Percentiles rank a stretch among this genome's conserved stretches.
phyloP scores from a whole-genome alignment of 2,329 filamentous ascomycete genomes.

The Penicillium sp. region DNA sequence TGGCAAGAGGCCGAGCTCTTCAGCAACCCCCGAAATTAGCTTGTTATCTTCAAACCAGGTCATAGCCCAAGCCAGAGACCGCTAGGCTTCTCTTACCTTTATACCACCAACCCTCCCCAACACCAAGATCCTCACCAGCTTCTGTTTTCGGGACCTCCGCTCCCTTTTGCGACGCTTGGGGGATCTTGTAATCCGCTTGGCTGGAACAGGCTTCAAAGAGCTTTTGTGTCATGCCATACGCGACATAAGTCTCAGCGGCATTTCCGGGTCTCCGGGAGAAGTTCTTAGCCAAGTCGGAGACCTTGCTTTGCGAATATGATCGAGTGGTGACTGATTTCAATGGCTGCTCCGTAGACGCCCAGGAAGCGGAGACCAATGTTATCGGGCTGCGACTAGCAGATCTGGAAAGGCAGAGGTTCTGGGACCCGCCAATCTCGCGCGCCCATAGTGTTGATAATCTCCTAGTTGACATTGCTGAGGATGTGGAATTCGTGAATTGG shows the following conservation, averaged over 20 bases:
- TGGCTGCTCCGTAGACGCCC: slow-evolving; percentile 13
- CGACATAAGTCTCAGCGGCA: slow-evolving; percentile 61
- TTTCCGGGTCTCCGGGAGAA: slow-evolving; percentile 30
- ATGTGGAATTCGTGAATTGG: slow-evolving; percentile 5
- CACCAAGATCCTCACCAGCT: slow-evolving; percentile 73
- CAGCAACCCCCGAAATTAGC: neutral
- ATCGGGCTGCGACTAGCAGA: neutral
- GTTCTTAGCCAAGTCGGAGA: slow-evolving; percentile 24
- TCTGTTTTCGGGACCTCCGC: slow-evolving; percentile 61
- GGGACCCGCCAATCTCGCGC: slow-evolving; percentile 14
- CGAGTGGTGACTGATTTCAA: slow-evolving; percentile 1
- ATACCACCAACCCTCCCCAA: slow-evolving; percentile 71
- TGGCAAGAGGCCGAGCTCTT: slow-evolving; percentile 67
- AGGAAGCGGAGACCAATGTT: neutral
- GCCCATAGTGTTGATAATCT: slow-evolving; percentile 16
- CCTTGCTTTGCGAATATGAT: slow-evolving; percentile 15
- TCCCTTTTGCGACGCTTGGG: slow-evolving; percentile 56
- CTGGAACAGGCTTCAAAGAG: slow-evolving; percentile 66
- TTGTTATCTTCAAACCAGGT: neutral
- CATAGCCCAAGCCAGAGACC: neutral
- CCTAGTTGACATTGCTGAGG: slow-evolving; percentile 19
- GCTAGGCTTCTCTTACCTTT: slow-evolving; percentile 48
- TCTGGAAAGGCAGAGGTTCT: slow-evolving; percentile 17
- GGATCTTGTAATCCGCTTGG: slow-evolving; percentile 68
- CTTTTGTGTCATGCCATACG: slow-evolving; percentile 67